These are phyloP conservation scores for Umbilicus rupestris DNA, from an alignment of 164 flowering plant species.

Conservation along the genomic window DNA sequence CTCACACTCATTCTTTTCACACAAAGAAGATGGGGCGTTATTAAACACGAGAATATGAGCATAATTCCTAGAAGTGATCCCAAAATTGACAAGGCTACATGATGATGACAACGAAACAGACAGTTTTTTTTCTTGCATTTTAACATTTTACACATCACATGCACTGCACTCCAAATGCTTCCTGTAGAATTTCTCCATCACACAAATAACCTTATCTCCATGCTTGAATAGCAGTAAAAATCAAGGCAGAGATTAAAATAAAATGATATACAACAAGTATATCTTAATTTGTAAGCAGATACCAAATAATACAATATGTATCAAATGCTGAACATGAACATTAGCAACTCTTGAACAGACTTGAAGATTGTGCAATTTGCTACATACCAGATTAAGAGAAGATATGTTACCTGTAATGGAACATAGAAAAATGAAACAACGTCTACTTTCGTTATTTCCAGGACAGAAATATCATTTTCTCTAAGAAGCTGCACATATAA, in stretches of 20 bases:
- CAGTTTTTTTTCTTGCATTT: too few relatives aligned
- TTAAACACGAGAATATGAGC: too few relatives aligned
- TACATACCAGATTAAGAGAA: background rate
- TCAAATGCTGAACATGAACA: background rate
- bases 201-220: background rate
- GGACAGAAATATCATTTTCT: constrained; percentile 60
- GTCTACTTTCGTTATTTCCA: constrained; percentile 85
- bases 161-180: too few relatives aligned
- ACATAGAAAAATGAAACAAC: constrained; percentile 57
- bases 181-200: background rate
- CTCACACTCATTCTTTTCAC: too few relatives aligned
- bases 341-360: background rate
- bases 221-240: background rate
- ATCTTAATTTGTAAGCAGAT: background rate
- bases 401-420: constrained; percentile 52
- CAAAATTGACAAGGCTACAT: too few relatives aligned
- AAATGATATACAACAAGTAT: background rate
- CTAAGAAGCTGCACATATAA: constrained; percentile 60
- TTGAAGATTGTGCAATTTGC: background rate
- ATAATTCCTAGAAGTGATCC: too few relatives aligned
- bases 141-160: too few relatives aligned
- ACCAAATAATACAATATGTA: background rate
- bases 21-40: too few relatives aligned
- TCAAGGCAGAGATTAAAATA: background rate
- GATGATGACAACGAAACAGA: too few relatives aligned